These are phyloP conservation scores for Annulohypoxylon nitens DNA, from an alignment of 495 filamentous ascomycete species.

Conservation along the genomic window DNA sequence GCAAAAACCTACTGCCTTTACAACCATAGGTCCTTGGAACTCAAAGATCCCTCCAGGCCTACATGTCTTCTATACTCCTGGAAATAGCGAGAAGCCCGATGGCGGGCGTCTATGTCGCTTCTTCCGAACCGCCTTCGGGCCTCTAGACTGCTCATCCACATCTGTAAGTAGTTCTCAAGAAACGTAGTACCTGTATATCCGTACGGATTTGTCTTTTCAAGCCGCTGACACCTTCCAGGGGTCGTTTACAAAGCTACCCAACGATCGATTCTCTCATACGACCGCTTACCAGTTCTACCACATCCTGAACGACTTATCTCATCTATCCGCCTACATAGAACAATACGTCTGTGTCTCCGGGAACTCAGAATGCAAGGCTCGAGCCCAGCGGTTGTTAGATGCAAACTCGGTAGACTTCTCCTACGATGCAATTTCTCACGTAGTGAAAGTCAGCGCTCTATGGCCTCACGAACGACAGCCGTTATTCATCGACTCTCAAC, in stretches of 20 bases:
- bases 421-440: conserved; percentile 77
- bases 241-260: conserved; percentile 75
- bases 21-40: conserved; percentile 74
- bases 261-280: conserved; percentile 74
- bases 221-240: conserved; percentile 59
- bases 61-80: conserved; percentile 82
- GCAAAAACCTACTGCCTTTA: conserved; percentile 70
- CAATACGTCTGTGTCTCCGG: conserved; percentile 64
- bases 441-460: conserved; percentile 71
- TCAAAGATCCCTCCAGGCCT: conserved; percentile 83
- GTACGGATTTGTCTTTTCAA: background rate
- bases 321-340: conserved; percentile 70
- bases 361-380: conserved; percentile 53
- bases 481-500: conserved; percentile 55
- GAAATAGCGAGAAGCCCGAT: conserved; percentile 46
- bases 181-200: background rate
- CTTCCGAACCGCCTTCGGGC: conserved; percentile 72
- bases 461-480: conserved; percentile 64
- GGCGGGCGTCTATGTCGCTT: conserved; percentile 72
- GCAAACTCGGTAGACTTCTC: conserved; percentile 81
- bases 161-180: conserved; percentile 43
- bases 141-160: conserved; percentile 63
- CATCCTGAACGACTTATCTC: conserved; percentile 66
- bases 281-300: conserved; percentile 77
- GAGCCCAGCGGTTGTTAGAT: conserved; percentile 51